These are phyloP conservation scores for Encephalitozoon cuniculi DNA, from an alignment of 371 early-diverging fungal species.

Conservation along the genomic window DNA sequence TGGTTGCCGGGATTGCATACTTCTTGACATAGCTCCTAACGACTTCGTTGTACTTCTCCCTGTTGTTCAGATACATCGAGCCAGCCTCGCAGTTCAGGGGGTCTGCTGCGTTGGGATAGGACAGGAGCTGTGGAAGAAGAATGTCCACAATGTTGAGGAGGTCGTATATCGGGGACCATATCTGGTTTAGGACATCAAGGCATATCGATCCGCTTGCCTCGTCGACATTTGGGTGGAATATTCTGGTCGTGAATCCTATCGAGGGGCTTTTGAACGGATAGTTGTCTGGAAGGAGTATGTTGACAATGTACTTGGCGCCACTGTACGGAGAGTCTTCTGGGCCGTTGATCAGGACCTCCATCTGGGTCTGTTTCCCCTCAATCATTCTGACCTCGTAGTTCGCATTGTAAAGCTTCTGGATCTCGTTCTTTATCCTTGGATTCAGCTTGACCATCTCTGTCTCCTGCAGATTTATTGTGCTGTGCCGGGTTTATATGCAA, in stretches of 20 bases:
- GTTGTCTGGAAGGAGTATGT: slow-evolving; percentile 90
- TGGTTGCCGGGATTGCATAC: slow-evolving; percentile 41
- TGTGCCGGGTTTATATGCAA: neutral
- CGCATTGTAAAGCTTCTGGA: slow-evolving; percentile 50
- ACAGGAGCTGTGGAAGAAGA: slow-evolving; percentile 86
- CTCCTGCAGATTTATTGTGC: slow-evolving; percentile 14
- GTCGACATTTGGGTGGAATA: slow-evolving; percentile 98
- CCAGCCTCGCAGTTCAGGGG: slow-evolving; percentile 98
- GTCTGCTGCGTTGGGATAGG: slow-evolving; percentile 96
- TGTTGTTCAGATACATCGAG: slow-evolving; percentile 82
- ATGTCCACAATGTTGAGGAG: slow-evolving; percentile 94
- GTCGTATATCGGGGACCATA: slow-evolving; percentile 84
- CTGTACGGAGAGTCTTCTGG: slow-evolving; percentile 71
- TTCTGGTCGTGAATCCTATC: slow-evolving; percentile 94
- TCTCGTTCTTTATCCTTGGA: slow-evolving; percentile 46
- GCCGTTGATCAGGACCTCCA: slow-evolving; percentile 48
- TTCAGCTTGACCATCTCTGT: slow-evolving; percentile 33
- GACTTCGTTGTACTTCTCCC: slow-evolving; percentile 69
- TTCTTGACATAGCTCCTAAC: slow-evolving; percentile 47
- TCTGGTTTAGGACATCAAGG: slow-evolving; percentile 96
- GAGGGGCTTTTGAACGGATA: slow-evolving; percentile 97
- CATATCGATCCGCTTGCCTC: slow-evolving; percentile 96
- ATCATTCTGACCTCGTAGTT: slow-evolving; percentile 46
- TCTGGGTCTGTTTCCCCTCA: slow-evolving; percentile 30
- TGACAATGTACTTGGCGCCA: slow-evolving; percentile 86